Evolutionary conservation across 257 asterid genomes (phyloP).

Genomic region (Solanum chmielewskii): DNA sequence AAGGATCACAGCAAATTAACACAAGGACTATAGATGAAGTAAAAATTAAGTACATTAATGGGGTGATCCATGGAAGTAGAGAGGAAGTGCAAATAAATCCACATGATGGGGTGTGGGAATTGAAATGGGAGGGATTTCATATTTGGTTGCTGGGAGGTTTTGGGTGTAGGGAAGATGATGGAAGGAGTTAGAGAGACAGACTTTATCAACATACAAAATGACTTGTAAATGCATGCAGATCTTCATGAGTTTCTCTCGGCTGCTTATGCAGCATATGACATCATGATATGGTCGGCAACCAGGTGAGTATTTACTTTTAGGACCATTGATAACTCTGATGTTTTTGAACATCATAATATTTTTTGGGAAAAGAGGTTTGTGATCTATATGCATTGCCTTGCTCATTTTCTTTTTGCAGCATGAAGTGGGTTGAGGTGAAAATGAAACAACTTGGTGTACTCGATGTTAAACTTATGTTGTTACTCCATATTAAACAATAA

Average conservation of each 20-base stretch:
- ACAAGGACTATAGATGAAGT: not conserved
- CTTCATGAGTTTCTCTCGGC: constrained; percentile 96
- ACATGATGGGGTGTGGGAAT: not conserved
- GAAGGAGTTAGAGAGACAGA: not conserved
- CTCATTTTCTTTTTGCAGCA: constrained; percentile 34
- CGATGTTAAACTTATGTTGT: not conserved
- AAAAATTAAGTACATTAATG: not conserved
- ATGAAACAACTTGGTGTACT: constrained; percentile 94
- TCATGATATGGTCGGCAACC: constrained; percentile 98
- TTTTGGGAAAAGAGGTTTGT: not conserved
- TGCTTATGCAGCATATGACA: constrained; percentile 84
- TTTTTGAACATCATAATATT: not conserved
- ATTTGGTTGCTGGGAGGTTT: not conserved
- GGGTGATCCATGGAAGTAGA: not conserved
- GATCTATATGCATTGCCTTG: not conserved
- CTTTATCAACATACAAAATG: not conserved
- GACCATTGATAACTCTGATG: not conserved
- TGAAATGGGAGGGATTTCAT: not conserved
- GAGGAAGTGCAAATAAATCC: not conserved
- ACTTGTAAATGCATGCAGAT: constrained; percentile 29
- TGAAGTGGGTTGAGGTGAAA: constrained; percentile 92
- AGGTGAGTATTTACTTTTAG: constrained; percentile 28
- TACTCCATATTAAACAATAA: not conserved
- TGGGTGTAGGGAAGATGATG: not conserved
- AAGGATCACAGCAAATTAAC: not conserved